Base-by-base conservation (phyloP, 176 grass and related monocot species). In the Zea luxurians region DNA sequence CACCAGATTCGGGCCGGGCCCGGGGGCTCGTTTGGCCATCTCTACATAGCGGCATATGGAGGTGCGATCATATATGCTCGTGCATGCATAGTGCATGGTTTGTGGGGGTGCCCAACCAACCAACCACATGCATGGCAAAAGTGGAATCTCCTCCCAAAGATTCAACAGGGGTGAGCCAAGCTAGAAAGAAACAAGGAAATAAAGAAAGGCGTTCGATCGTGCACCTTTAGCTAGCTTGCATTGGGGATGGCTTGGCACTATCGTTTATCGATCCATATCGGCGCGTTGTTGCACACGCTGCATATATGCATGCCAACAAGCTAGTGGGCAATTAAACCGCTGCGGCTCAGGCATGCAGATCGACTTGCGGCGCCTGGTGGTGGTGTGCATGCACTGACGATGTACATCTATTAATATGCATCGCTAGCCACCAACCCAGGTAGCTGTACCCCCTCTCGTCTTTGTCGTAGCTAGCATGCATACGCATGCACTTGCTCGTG, bases 121-220 rank as follows among this genome's bases (percentile, higher is more conserved):
- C 62, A 48, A 37, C 40, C 48, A 57, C 76, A 88, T 84, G 77
- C 76, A 88, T 84, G 77, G 63, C 40, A 65, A 81, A 80, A 80
- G 48, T 53, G 68, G 86, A 71, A 75, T 57, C 71, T 45, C 43
- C 67, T 66, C 61, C 75, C 75, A 75, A 58, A 79, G 76, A 79
- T 84, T 71, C 66, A 74, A 83, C 20, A 38, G 60, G 42, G 52
- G n/a, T 10, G 9, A 20, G n/a, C n/a, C 2, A 17, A 57, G 17
- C n/a, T n/a, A n/a, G 27, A 27, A 27, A 27, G 27, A 27, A 27
- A 27, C 27, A 58, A 20, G 20, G 54, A 61, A 10, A 34, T 1
- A 27, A 38, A 8, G n/a, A 84, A 75, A 54, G 20, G 13, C 8
- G 55, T 11, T 49, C 74, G 21, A 4, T 68, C 43, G 83, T 70